Evolutionary conservation across 371 early-diverging fungal genomes (phyloP).

Genomic region (Mortierella sp.): DNA sequence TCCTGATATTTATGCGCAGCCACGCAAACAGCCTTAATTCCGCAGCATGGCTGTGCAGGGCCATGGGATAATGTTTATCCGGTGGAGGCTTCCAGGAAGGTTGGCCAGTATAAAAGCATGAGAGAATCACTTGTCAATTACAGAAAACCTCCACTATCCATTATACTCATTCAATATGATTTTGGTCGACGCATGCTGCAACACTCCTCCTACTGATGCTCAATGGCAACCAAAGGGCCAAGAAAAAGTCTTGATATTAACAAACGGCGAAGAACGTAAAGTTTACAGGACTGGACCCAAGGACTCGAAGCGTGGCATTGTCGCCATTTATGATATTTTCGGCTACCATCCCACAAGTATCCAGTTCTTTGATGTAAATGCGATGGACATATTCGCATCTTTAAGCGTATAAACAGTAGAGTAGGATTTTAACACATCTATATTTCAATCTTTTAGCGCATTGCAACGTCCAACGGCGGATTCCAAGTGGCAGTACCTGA

Average conservation of each 20-base stretch:
- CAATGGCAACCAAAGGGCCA: conserved; percentile 40
- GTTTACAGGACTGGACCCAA: conserved; percentile 48
- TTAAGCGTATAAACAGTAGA: background rate
- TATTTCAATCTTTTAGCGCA: background rate
- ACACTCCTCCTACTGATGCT: conserved; percentile 43
- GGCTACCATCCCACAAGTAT: conserved; percentile 31
- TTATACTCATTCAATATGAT: conserved; percentile 4
- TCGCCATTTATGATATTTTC: conserved; percentile 40
- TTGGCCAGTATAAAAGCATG: too few species aligned
- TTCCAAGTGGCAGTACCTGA: too few species aligned
- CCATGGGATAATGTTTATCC: too few species aligned
- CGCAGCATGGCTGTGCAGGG: too few species aligned
- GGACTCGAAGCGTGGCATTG: conserved; percentile 49
- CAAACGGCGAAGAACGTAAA: conserved; percentile 23
- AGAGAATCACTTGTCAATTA: background rate
- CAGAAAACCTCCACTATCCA: background rate
- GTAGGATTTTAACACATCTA: background rate
- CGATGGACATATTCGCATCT: background rate
- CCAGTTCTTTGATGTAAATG: conserved; percentile 40
- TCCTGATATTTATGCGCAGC: too few species aligned
- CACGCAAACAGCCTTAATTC: too few species aligned
- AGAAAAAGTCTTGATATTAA: conserved; percentile 12
- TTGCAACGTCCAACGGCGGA: background rate
- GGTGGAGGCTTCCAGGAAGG: too few species aligned
- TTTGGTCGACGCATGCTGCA: conserved; percentile 44